phyloP scores from a whole-genome alignment of 225 moss, liverwort and hornwort genomes.

The Thuidium tamariscinum region DNA sequence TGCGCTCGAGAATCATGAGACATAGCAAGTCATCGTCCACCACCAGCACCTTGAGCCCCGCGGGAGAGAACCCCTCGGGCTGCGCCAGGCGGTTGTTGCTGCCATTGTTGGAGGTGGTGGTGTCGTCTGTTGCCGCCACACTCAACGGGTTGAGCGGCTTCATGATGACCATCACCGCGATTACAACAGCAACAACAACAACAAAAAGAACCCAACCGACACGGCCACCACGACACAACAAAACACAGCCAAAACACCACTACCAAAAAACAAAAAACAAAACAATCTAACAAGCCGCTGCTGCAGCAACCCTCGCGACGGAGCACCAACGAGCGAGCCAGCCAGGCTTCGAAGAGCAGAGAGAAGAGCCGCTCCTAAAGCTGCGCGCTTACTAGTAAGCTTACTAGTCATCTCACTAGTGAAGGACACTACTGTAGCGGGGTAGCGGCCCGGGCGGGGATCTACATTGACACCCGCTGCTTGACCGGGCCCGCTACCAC shows the following conservation, averaged over 20 bases:
- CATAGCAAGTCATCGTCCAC: constrained; percentile 83
- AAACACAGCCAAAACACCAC: background rate
- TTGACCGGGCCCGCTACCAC: background rate
- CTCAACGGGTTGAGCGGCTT: constrained; percentile 27
- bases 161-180: constrained; percentile 36
- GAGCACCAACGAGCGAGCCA: background rate
- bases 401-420: background rate
- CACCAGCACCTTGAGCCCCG: constrained; percentile 74
- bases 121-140: background rate
- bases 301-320: background rate
- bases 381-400: background rate
- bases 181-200: background rate
- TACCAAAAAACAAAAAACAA: too few species aligned
- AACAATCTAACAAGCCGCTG: background rate
- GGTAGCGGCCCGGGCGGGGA: background rate
- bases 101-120: background rate
- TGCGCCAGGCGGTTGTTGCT: constrained; percentile 35
- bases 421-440: background rate
- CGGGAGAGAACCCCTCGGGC: constrained; percentile 62
- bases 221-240: background rate
- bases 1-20: constrained; percentile 73
- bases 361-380: background rate
- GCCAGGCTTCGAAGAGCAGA: background rate
- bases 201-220: background rate
- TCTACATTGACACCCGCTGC: background rate